Evolutionary conservation across 257 asterid genomes (phyloP).

Genomic region (Solanum gandarillasii): DNA sequence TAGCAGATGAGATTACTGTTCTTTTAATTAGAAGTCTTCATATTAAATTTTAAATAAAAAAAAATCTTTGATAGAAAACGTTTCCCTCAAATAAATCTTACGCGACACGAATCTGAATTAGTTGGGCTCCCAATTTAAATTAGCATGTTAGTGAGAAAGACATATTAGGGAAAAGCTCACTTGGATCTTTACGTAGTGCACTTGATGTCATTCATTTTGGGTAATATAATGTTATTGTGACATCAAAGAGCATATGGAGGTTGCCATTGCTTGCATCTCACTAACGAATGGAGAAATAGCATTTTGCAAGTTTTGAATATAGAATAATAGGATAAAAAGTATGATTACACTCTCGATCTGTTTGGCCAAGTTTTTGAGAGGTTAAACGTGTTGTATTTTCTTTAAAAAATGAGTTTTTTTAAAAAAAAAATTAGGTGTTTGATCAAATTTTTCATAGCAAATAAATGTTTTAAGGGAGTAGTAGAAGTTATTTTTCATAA

Average conservation of each 20-base stretch:
- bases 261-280: slow-evolving; percentile 62
- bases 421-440: no score
- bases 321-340: background rate
- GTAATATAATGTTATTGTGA: background rate
- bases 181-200: background rate
- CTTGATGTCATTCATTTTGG: background rate
- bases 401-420: no score
- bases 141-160: background rate
- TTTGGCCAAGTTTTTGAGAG: no score
- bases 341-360: no score
- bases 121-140: background rate
- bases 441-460: no score
- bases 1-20: background rate
- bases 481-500: no score
- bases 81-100: background rate
- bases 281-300: background rate
- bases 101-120: no score
- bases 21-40: background rate
- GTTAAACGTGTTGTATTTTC: no score
- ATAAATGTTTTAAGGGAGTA: no score
- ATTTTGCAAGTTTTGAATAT: background rate
- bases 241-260: slow-evolving; percentile 42
- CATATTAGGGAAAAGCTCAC: background rate
- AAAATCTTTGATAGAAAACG: background rate
- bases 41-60: background rate